Base-by-base conservation (phyloP, 169 alveolate species). In the Plasmodium inui region DNA sequence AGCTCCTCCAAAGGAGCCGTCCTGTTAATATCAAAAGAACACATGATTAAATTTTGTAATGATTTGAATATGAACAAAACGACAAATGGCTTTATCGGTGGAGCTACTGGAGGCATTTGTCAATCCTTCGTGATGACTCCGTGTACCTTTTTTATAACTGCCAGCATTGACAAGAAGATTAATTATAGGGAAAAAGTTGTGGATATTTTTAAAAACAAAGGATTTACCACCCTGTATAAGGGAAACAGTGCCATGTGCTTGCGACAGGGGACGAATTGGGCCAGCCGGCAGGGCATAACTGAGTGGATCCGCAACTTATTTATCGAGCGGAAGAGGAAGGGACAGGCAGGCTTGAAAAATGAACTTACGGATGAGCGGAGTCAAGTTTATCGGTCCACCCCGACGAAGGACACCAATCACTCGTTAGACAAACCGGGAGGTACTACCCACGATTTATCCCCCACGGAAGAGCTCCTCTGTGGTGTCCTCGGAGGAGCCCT, bases 211-310 rank as follows among this genome's bases (percentile, higher is more conserved):
- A 76, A 46, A 55, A 78, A 73, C 14, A 34, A 73, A 32, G 97
- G 97, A 46, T 81, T 96, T 74, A 32, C 93, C 71, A 97, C 97
- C 6, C 80, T 96, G 53, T 96, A 96, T 81, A 94, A 96, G 19
- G 98, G 98, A 1, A 95, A 95, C 41, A 55, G 94, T 57, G 98
- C 98, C 34, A 88, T 96, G 78, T 96, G 97, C 4, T 90, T 94
- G 57, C 91, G 98, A 22, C 98, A 96, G 82, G 97, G 96, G 34
- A 95, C 97, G 1, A 96, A 96, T 46, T 96, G 98, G 98, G 98
- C 98, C n/a, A 93, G 97, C 26, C 71, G 98, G 26, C 97, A 96
- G 71, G 98, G 98, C 0, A 41, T 96, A 26, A 96, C 98, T n/a
- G 98, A 96, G 74, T 92, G 83, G 78, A 70, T 91, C 1, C 39